Evolutionary conservation across 1,284 basidiomycete species (phyloP).

Genomic region (Inonotus hispidus): DNA sequence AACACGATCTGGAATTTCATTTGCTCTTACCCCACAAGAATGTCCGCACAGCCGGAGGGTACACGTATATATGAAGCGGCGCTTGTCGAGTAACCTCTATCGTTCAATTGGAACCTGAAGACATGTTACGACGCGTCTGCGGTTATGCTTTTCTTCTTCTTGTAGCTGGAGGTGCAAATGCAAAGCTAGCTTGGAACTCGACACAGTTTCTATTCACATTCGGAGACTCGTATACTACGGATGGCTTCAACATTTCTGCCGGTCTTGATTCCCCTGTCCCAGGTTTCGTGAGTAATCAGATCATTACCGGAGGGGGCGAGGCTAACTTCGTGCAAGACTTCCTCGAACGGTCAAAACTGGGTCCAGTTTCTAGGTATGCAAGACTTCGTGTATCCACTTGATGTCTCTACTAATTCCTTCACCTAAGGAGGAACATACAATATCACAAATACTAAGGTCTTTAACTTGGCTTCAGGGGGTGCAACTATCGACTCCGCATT

Average conservation of each 20-base stretch:
- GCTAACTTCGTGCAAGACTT: slow-evolving; percentile 34
- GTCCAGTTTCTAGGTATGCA: slow-evolving; percentile 46
- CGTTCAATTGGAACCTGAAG: neutral
- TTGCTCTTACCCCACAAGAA: neutral
- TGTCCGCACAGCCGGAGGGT: neutral
- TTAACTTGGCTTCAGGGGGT: slow-evolving; percentile 55
- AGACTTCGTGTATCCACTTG: neutral
- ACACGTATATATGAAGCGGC: neutral
- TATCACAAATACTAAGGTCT: slow-evolving; percentile 49
- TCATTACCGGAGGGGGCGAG: neutral
- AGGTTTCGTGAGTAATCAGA: slow-evolving; percentile 38
- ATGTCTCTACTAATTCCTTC: neutral
- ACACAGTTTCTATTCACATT: slow-evolving; percentile 46
- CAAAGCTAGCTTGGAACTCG: slow-evolving; percentile 36
- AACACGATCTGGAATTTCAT: neutral
- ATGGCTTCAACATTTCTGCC: slow-evolving; percentile 54
- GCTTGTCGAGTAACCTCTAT: neutral
- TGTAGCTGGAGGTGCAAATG: slow-evolving; percentile 14
- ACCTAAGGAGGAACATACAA: slow-evolving; percentile 43
- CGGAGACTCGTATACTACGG: slow-evolving; percentile 49
- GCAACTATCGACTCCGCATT: slow-evolving; percentile 59
- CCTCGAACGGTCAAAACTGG: slow-evolving; percentile 63
- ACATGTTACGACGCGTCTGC: neutral
- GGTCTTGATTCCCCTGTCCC: slow-evolving; percentile 51
- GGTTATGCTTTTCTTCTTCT: neutral